These are phyloP conservation scores for Cerioporus squamosus DNA, from an alignment of 1,284 basidiomycete species.

Conservation along the genomic window DNA sequence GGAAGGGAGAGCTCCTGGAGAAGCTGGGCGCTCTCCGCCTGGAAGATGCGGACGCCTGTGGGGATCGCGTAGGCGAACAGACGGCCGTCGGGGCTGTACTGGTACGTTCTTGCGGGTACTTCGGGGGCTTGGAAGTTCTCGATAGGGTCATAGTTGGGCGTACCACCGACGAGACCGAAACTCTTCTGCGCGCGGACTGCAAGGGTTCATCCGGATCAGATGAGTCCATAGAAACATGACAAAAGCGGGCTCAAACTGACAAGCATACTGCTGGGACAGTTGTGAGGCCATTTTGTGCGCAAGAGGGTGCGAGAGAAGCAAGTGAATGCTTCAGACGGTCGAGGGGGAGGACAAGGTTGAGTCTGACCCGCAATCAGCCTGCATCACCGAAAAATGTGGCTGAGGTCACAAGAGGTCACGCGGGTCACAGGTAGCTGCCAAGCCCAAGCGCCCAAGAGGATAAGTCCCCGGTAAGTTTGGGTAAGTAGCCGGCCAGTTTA, in stretches of 20 bases:
- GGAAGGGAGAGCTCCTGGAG: slow-evolving; percentile 72
- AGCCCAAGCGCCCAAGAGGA: background rate
- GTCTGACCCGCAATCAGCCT: slow-evolving; percentile 13
- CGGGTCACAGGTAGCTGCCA: background rate
- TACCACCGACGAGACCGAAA: slow-evolving; percentile 83
- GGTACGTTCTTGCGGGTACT: slow-evolving; percentile 72
- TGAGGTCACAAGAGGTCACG: background rate
- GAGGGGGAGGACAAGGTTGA: slow-evolving; percentile 8
- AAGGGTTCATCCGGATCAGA: slow-evolving; percentile 16
- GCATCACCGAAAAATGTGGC: slow-evolving; percentile 23
- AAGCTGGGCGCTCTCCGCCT: slow-evolving; percentile 74
- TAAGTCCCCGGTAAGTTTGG: too few relatives aligned
- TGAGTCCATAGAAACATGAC: slow-evolving; percentile 4
- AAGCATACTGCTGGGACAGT: slow-evolving; percentile 78
- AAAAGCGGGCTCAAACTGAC: slow-evolving; percentile 50
- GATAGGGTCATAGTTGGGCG: slow-evolving; percentile 76
- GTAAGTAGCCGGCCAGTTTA: too few relatives aligned
- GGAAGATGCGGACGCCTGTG: slow-evolving; percentile 76
- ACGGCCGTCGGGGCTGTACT: slow-evolving; percentile 89
- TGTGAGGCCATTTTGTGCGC: slow-evolving; percentile 59
- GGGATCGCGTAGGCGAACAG: slow-evolving; percentile 87
- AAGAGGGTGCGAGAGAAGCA: slow-evolving; percentile 59
- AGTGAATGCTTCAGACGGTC: slow-evolving; percentile 72
- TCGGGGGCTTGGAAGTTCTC: slow-evolving; percentile 73
- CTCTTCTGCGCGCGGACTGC: slow-evolving; percentile 93